Conservation (phyloP, 2,329 filamentous ascomycete genomes). For the Rhynchosporium agropyri region DNA sequence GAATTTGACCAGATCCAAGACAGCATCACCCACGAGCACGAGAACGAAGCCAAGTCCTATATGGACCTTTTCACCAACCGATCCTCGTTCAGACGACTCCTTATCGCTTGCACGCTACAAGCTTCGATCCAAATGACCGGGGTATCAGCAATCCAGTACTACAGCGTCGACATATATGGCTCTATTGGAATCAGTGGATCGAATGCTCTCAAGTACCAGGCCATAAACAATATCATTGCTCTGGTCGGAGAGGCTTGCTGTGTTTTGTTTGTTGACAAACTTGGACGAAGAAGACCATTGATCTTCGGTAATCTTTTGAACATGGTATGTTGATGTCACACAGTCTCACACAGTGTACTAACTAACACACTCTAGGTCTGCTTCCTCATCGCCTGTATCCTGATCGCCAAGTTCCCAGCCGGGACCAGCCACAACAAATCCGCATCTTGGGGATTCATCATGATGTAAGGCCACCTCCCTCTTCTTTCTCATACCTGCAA, state of each 20-base stretch:
- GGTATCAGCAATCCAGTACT: conserved; percentile 66
- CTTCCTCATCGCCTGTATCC: conserved; percentile 68
- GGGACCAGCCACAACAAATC: conserved; percentile 51
- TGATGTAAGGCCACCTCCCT: conserved; percentile 45
- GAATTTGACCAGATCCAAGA: conserved; percentile 67
- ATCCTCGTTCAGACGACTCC: conserved; percentile 64
- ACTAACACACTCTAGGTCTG: conserved; percentile 29
- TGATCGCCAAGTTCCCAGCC: conserved; percentile 45
- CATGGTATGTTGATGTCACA: conserved; percentile 42
- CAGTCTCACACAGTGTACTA: too few species aligned
- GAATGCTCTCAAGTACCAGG: conserved; percentile 64
- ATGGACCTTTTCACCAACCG: conserved; percentile 60
- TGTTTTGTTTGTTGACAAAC: conserved; percentile 65
- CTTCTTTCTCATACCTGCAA: not conserved
- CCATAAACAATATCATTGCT: conserved; percentile 65
- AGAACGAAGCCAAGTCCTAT: conserved; percentile 65
- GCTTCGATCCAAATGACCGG: conserved; percentile 69
- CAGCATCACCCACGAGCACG: conserved; percentile 61
- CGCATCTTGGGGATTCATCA: conserved; percentile 74
- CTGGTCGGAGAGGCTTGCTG: conserved; percentile 61
- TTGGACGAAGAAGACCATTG: conserved; percentile 72
- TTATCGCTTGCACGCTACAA: conserved; percentile 63
- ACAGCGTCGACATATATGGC: conserved; percentile 58
- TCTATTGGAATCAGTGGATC: conserved; percentile 60
- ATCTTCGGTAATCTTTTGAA: conserved; percentile 74